Conservation (phyloP, 2,329 filamentous ascomycete species). For the Furcasterigmium furcatum region DNA sequence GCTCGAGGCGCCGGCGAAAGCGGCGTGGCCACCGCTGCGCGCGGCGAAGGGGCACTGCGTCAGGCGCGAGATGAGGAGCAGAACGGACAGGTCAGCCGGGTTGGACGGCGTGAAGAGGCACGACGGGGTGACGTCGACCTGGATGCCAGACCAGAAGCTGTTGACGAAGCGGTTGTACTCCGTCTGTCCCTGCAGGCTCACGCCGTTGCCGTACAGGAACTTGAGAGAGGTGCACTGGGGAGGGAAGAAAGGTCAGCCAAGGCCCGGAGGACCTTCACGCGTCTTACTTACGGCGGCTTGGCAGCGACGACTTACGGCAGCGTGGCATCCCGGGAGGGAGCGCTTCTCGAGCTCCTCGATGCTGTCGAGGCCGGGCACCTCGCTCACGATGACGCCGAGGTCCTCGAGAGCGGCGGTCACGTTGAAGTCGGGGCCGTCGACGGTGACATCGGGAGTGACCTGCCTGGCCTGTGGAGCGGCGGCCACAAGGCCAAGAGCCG, state of each 20-base stretch:
- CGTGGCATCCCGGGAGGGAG: background rate
- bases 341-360: too few species aligned
- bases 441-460: background rate
- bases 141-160: conserved; percentile 8
- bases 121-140: conserved; percentile 4
- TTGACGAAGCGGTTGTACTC: conserved; percentile 4
- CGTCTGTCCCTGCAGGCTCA: background rate
- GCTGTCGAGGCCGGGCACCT: conserved; percentile 6
- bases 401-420: conserved; percentile 9
- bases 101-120: conserved; percentile 2
- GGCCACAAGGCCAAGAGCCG: too few species aligned
- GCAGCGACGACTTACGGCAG: background rate
- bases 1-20: conserved; percentile 5
- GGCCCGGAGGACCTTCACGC: background rate
- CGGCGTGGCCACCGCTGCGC: conserved; percentile 8
- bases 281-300: background rate
- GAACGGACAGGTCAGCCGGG: background rate
- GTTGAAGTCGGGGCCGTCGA: conserved; percentile 7
- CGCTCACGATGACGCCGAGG: conserved; percentile 7
- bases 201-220: conserved; percentile 3
- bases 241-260: background rate
- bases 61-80: background rate
- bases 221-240: conserved; percentile 5
- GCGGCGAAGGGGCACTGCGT: conserved; percentile 3
- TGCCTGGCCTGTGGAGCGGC: too few species aligned